phyloP scores from a whole-genome alignment of 768 basidiomycete genomes.

The Lentinula raphanica region DNA sequence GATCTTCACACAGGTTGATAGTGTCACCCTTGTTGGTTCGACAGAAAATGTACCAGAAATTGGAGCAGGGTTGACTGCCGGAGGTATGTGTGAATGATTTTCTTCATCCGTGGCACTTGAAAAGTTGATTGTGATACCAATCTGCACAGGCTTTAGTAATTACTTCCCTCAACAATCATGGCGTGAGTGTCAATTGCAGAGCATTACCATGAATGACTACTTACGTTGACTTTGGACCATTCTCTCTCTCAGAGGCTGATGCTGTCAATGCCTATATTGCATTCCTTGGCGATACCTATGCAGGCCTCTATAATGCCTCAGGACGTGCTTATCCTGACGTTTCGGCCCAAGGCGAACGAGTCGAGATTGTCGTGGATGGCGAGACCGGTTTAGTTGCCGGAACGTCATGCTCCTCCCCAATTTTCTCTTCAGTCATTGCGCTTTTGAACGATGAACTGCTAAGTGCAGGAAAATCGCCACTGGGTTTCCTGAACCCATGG shows the following conservation, averaged over 20 bases:
- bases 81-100: not conserved
- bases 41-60: conserved; percentile 25
- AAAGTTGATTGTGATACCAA: too few species aligned
- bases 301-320: conserved; percentile 37
- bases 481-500: conserved; percentile 58
- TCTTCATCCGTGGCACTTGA: too few species aligned
- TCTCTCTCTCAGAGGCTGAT: conserved; percentile 19
- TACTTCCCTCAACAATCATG: conserved; percentile 29
- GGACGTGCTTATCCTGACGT: conserved; percentile 15
- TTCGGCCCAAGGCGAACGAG: conserved; percentile 7
- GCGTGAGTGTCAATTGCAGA: conserved; percentile 17
- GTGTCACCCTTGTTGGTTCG: conserved; percentile 30
- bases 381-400: conserved; percentile 37
- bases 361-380: conserved; percentile 56
- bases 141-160: conserved; percentile 10
- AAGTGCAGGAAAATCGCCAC: conserved; percentile 34
- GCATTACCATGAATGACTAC: not conserved
- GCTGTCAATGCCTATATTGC: conserved; percentile 28
- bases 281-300: conserved; percentile 23
- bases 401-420: conserved; percentile 55
- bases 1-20: conserved; percentile 13
- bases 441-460: conserved; percentile 60
- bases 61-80: conserved; percentile 10
- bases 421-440: conserved; percentile 52
- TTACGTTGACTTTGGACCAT: not conserved